Evolutionary conservation across 2,329 filamentous ascomycete species (phyloP), one percentile per base, ranked within the genome.

Genomic region (Beauveria varroae): DNA sequence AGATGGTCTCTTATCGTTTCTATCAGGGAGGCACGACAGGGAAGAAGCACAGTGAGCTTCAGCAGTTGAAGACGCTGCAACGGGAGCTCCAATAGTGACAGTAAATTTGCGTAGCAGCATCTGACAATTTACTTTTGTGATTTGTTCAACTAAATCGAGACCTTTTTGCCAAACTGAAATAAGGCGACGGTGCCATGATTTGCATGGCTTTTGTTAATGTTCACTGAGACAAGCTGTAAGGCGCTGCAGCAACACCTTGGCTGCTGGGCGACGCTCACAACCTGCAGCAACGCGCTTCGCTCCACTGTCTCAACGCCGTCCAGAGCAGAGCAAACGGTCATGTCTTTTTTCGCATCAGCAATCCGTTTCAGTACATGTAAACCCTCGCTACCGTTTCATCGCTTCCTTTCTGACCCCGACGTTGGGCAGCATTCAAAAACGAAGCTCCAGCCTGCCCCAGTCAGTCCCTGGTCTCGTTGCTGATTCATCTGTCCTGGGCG

Each of bases 401-500:
- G 20, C 22, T 9, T 49, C 22, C 10, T 30, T 12, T 34, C 34
- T n/a, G 16, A 9, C 16, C 26, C 28, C 18, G n/a, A 22, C 20
- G 24, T 26, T 37, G 20, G 5, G 26, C 20, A 37, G 14, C 56
- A 30, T 20, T 34, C 30, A 20, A 24, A 16, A 3, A 30, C 46
- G 50, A 58, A 22, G 28, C 16, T 22, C 20, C 12, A 26, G 34
- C 43, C 28, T 12, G n/a, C 7, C n/a, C n/a, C 30, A 34, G 30
- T 34, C 30, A 34, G 30, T 34, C 22, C 34, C 18, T 28, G 24
- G 55, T 28, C 9, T 34, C 14, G 24, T n/a, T 52, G 47, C 57
- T 59, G 57, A 52, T 43, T 59, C 57, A 52, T 52, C 57, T 22
- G 46, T 34, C 43, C 18, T 30, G 26, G 26, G 18, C 54, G 54